Conservation (phyloP, 257 asterid species). For the Solanum peruvianum region DNA sequence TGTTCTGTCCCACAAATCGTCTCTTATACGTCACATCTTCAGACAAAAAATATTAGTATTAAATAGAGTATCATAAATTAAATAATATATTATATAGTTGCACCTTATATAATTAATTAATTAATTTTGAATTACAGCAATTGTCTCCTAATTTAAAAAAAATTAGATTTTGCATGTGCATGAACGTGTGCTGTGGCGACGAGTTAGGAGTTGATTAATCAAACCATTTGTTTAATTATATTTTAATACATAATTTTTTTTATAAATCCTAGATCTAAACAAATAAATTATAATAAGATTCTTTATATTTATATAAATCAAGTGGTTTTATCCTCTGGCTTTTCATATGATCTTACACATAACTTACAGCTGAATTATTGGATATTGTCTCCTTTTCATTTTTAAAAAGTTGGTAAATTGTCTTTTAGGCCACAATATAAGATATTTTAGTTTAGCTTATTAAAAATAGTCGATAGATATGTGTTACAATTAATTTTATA, state of each 20-base stretch:
- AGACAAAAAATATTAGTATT: neutral
- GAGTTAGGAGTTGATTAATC: neutral
- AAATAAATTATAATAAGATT: neutral
- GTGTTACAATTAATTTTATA: neutral
- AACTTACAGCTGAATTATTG: neutral
- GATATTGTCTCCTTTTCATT: neutral
- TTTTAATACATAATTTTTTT: neutral
- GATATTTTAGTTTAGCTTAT: neutral
- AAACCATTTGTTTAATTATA: neutral
- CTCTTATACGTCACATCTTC: neutral
- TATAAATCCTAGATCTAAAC: neutral
- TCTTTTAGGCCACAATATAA: neutral
- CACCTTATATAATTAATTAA: neutral
- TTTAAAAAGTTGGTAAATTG: neutral
- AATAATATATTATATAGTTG: neutral
- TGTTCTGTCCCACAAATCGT: neutral
- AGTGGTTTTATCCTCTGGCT: neutral
- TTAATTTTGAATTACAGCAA: neutral
- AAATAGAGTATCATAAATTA: neutral
- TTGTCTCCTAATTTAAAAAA: neutral
- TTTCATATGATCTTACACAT: neutral
- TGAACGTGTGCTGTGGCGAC: conserved; percentile 12
- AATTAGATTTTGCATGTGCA: conserved; percentile 3
- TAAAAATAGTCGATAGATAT: neutral
- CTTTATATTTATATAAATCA: neutral